Evolutionary conservation across 2,329 filamentous ascomycete species (phyloP).

Genomic region (Didymella exigua): DNA sequence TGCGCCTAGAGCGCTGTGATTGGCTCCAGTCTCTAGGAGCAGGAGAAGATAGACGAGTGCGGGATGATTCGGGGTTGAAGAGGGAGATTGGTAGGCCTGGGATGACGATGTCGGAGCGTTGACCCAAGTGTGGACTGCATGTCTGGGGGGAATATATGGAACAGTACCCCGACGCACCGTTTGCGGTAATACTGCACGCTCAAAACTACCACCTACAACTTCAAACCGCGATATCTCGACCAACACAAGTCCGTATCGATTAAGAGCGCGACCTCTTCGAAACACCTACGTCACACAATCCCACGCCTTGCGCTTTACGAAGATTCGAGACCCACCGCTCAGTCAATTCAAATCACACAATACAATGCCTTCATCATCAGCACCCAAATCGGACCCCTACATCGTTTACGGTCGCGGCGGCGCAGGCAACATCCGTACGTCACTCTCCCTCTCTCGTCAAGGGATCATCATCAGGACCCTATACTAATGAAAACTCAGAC

Average conservation of each 20-base stretch:
- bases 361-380: conserved; percentile 13
- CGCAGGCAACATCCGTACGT: conserved; percentile 17
- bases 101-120: conserved; percentile 17
- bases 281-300: background rate
- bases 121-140: conserved; percentile 8
- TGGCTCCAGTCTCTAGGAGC: conserved; percentile 12
- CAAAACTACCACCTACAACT: background rate
- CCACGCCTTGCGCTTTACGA: background rate
- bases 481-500: background rate
- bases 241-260: background rate
- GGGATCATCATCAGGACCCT: background rate
- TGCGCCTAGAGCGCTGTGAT: conserved; percentile 16
- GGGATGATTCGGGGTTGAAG: conserved; percentile 7
- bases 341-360: background rate
- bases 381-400: conserved; percentile 15
- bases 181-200: conserved; percentile 4
- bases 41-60: conserved; percentile 14
- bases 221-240: background rate
- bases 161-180: conserved; percentile 10
- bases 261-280: background rate
- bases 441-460: background rate
- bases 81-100: conserved; percentile 15
- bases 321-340: background rate
- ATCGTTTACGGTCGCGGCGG: conserved; percentile 19
- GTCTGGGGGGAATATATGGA: conserved; percentile 12